Conservation (phyloP, 805 yeast genomes). For the Metschnikowia santaceciliae region DNA sequence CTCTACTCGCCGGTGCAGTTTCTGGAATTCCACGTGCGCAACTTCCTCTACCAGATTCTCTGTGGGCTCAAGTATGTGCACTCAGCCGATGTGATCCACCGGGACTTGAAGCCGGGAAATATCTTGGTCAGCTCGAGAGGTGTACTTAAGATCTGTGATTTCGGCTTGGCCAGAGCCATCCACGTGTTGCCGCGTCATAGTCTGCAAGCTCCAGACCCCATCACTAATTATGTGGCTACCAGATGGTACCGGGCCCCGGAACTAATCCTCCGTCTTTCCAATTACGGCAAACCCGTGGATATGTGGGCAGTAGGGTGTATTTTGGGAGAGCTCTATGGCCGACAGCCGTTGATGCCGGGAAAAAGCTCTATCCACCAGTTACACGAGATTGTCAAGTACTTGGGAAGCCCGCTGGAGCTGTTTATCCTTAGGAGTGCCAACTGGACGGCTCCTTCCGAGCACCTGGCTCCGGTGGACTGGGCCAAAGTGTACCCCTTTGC, state of each 20-base stretch:
- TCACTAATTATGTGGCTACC: slow-evolving; percentile 88
- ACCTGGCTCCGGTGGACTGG: slow-evolving; percentile 47
- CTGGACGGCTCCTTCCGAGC: slow-evolving; percentile 31
- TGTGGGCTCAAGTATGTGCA: slow-evolving; percentile 89
- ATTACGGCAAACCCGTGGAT: slow-evolving; percentile 68
- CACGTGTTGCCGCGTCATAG: slow-evolving; percentile 25
- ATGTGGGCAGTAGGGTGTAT: slow-evolving; percentile 96
- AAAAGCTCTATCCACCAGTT: slow-evolving; percentile 68
- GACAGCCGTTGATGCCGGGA: slow-evolving; percentile 79
- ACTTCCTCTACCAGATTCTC: slow-evolving; percentile 72
- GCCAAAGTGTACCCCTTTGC: slow-evolving; percentile 59
- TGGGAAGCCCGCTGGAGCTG: slow-evolving; percentile 58
- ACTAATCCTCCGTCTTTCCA: slow-evolving; percentile 56
- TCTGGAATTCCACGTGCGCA: slow-evolving; percentile 78
- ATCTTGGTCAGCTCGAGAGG: slow-evolving; percentile 75
- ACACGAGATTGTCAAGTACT: slow-evolving; percentile 57
- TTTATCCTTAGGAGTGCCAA: background rate
- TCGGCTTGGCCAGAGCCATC: slow-evolving; percentile 86
- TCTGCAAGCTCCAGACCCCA: slow-evolving; percentile 27
- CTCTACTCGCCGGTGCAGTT: slow-evolving; percentile 73
- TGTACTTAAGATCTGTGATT: slow-evolving; percentile 80
- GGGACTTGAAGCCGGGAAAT: slow-evolving; percentile 92
- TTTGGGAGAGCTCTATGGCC: slow-evolving; percentile 75
- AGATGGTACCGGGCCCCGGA: slow-evolving; percentile 97
- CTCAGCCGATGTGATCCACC: slow-evolving; percentile 86